phyloP scores from a whole-genome alignment of 306 rosid species.

The Begonia fuchsioides region DNA sequence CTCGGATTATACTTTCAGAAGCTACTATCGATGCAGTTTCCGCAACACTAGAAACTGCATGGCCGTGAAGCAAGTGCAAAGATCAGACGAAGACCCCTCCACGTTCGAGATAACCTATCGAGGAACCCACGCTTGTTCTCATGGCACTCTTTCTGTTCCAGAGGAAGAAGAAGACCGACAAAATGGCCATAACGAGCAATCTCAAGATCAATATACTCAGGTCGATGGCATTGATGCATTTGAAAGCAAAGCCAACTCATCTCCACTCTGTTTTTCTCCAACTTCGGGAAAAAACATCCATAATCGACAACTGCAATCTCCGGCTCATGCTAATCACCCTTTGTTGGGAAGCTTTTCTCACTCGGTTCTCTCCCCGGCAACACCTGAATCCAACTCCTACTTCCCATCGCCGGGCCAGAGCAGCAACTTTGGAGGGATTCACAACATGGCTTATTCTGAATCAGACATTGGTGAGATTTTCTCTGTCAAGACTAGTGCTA shows the following conservation, averaged over 20 bases:
- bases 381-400: conserved; percentile 27
- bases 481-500: conserved; percentile 39
- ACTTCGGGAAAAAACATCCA: conserved; percentile 9
- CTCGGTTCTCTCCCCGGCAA: conserved; percentile 20
- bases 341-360: conserved; percentile 20
- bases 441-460: conserved; percentile 22
- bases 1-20: conserved; percentile 32
- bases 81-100: conserved; percentile 67
- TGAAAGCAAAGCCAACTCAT: conserved; percentile 21
- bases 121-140: conserved; percentile 66
- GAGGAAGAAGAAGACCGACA: conserved; percentile 32
- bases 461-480: conserved; percentile 34
- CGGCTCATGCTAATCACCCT: conserved; percentile 4
- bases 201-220: conserved; percentile 1
- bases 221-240: conserved; percentile 10
- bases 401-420: conserved; percentile 21
- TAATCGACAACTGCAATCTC: no score
- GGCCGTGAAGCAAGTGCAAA: conserved; percentile 88
- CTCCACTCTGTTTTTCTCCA: conserved; percentile 40
- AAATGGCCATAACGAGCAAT: background rate
- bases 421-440: conserved; percentile 19
- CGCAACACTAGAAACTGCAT: conserved; percentile 56
- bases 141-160: conserved; percentile 24
- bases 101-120: conserved; percentile 62
- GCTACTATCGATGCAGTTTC: conserved; percentile 83